Evolutionary conservation across 306 rosid genomes (phyloP).

Genomic region (Trifolium fragiferum): DNA sequence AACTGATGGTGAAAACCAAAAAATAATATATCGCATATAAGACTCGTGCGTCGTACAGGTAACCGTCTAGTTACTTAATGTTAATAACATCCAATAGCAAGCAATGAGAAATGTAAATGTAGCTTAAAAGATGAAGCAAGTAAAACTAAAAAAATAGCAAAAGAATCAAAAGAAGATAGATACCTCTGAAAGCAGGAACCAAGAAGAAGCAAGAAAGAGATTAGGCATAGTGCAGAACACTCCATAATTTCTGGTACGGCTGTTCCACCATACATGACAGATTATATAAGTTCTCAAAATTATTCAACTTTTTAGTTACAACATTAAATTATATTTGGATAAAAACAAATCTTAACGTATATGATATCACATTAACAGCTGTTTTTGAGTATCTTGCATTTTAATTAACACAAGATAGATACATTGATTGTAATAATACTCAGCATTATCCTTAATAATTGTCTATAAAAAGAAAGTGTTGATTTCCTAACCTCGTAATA

Average conservation of each 20-base stretch:
- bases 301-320: not conserved
- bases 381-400: no score
- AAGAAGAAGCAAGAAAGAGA: conserved; percentile 49
- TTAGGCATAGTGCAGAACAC: conserved; percentile 32
- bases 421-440: no score
- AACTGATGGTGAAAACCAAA: no score
- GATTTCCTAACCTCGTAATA: no score
- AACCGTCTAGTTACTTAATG: no score
- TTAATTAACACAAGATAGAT: no score
- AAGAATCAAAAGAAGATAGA: conserved; percentile 23
- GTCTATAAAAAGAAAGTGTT: no score
- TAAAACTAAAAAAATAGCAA: conserved; percentile 24
- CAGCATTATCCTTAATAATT: no score
- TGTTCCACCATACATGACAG: conserved; percentile 40
- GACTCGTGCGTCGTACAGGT: no score
- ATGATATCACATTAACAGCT: no score
- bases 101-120: conserved; percentile 4
- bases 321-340: not conserved
- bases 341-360: no score
- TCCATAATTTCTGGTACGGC: conserved; percentile 49
- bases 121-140: conserved; percentile 33
- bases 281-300: conserved; percentile 39
- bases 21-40: no score
- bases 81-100: not conserved
- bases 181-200: conserved; percentile 52